A percentile compares a stretch with the other conserved stretches of the same genome.
phyloP scores from a whole-genome alignment of 495 filamentous ascomycete genomes.

The Lepidopterella palustris region DNA sequence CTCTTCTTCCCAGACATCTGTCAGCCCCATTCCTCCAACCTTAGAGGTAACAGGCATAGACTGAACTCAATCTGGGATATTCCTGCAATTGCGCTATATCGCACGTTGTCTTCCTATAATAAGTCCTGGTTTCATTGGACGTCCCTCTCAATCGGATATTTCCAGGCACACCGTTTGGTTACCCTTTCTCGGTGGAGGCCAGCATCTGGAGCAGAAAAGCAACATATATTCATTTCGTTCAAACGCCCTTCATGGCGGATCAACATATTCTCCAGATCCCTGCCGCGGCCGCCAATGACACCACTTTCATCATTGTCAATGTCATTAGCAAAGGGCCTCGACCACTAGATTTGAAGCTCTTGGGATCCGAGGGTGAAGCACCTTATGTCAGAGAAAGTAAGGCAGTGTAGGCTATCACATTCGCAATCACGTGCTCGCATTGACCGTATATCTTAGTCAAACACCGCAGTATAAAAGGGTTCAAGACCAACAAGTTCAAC shows the following conservation, averaged over 20 bases:
- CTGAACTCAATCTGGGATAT: background rate
- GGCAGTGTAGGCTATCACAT: slow-evolving; percentile 14
- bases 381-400: slow-evolving; percentile 24
- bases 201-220: background rate
- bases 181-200: too few relatives aligned
- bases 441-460: slow-evolving; percentile 11
- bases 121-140: too few relatives aligned
- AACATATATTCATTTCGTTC: background rate
- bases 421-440: slow-evolving; percentile 5
- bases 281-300: slow-evolving; percentile 7
- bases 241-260: background rate
- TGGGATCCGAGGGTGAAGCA: slow-evolving; percentile 22
- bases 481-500: slow-evolving; percentile 14
- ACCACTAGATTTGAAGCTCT: slow-evolving; percentile 23
- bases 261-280: slow-evolving; percentile 20
- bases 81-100: background rate
- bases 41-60: background rate
- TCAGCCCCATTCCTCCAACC: background rate
- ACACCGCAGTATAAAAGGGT: slow-evolving; percentile 17
- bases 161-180: too few relatives aligned
- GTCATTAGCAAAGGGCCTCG: slow-evolving; percentile 17
- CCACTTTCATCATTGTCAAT: slow-evolving; percentile 15
- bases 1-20: background rate
- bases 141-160: too few relatives aligned
- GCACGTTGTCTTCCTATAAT: too few relatives aligned